A percentile compares a stretch with the other conserved stretches of the same genome.
Conservation (phyloP, 2,329 filamentous ascomycete species). For the Cercospora berteroae region DNA sequence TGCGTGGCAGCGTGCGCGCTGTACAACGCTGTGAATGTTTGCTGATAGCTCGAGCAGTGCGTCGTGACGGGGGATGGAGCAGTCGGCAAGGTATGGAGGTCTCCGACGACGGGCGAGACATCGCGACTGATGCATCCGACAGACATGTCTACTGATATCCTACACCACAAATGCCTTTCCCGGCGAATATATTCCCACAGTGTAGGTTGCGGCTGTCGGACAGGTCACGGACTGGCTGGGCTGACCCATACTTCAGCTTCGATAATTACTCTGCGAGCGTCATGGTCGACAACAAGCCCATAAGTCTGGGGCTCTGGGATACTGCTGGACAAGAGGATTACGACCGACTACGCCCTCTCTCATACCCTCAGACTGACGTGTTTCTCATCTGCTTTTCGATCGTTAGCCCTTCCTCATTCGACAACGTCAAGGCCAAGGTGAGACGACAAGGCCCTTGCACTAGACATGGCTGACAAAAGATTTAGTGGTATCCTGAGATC, state of each 20-base stretch:
- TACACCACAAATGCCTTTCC: slow-evolving; percentile 99
- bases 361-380: slow-evolving; percentile 97
- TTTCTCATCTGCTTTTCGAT: slow-evolving; percentile 99
- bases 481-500: slow-evolving; percentile 94
- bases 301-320: slow-evolving; percentile 96
- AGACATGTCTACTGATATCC: slow-evolving; percentile 98
- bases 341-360: slow-evolving; percentile 88
- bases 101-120: neutral
- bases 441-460: slow-evolving; percentile 1
- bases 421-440: slow-evolving; percentile 99
- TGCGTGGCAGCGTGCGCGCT: slow-evolving; percentile 41
- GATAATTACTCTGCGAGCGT: slow-evolving; percentile 99
- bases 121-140: slow-evolving; percentile 29
- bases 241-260: slow-evolving; percentile 59
- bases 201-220: slow-evolving; percentile 54
- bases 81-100: slow-evolving; percentile 80
- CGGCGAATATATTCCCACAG: slow-evolving; percentile 99
- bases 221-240: slow-evolving; percentile 36
- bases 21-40: neutral
- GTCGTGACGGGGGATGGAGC: slow-evolving; percentile 99
- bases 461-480: slow-evolving; percentile 11
- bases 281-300: slow-evolving; percentile 97
- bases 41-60: slow-evolving; percentile 50
- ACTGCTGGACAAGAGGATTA: slow-evolving; percentile 99
- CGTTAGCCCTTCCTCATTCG: slow-evolving; percentile 94